A percentile compares a stretch with the other conserved stretches of the same genome.
These are phyloP conservation scores for Capsaspora owczarzaki DNA, from an alignment of 78 protist genomes.

Conservation along the genomic window DNA sequence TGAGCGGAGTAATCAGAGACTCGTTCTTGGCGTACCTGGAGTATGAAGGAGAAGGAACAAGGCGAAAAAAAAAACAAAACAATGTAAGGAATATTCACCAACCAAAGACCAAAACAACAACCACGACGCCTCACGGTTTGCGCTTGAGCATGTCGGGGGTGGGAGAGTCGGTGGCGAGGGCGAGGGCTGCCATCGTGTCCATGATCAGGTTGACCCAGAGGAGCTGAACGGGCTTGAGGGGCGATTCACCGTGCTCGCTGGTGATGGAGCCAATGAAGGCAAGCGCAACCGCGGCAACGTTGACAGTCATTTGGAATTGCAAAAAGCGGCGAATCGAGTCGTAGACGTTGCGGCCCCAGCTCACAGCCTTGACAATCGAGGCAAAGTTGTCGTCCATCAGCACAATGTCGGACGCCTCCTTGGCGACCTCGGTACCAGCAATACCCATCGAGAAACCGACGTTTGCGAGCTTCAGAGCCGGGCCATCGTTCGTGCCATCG, in stretches of 20 bases:
- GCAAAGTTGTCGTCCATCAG: constrained; percentile 91
- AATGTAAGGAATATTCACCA: background rate
- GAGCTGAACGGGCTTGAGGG: constrained; percentile 82
- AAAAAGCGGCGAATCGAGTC: constrained; percentile 82
- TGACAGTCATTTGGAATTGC: constrained; percentile 95
- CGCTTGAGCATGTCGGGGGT: constrained; percentile 65
- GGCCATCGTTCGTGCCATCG: constrained; percentile 98
- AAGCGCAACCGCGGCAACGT: constrained; percentile 71
- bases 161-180: constrained; percentile 96
- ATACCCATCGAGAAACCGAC: constrained; percentile 98
- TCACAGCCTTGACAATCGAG: constrained; percentile 77
- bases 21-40: constrained; percentile 26
- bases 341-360: constrained; percentile 93
- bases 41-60: background rate
- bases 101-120: no score
- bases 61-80: background rate
- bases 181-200: constrained; percentile 99
- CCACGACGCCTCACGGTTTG: constrained; percentile 42
- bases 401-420: constrained; percentile 75
- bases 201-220: constrained; percentile 98
- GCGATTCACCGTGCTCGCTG: constrained; percentile 26
- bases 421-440: constrained; percentile 22
- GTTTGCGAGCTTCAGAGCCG: constrained; percentile 84
- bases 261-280: constrained; percentile 66
- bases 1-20: constrained; percentile 48